Base-by-base conservation (phyloP, 2,329 filamentous ascomycete genomes). In the Diplodia corticola region DNA sequence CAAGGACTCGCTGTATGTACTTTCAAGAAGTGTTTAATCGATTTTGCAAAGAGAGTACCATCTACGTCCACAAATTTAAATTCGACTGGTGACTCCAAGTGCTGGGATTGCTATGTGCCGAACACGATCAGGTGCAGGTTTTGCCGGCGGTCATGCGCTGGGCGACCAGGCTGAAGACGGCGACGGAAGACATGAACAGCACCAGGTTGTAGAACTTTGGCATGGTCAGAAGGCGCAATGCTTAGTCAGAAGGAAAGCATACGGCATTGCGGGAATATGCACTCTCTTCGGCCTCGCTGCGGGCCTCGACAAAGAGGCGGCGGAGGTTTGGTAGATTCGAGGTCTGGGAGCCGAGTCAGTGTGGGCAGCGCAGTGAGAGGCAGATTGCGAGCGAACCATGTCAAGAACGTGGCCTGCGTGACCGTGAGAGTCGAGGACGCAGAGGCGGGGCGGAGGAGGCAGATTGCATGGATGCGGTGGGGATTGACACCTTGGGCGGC, bases 171-270 rank as follows among this genome's bases (percentile, higher is more conserved):
- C 94, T 96, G 81, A 98, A 97, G 68, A 97, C 88, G 7, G 94
- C 93, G 26, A 99, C 91, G 0, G 95, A 97, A 26, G 93, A 95
- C 84, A 99, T 94, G 81, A 98, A 99, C 2, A 98, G 83, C 0
- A 97, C 93, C 0, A 96, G 88, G 74, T 99, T 98, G 80, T 99
- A 99, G 78, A 99, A 99, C 95, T 97, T 73, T 7, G 65, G 24
- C 24, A 17, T 66, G 28, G 59, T 60, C 48, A 55, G 54, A 66
- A 28, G 61, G 5, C 28, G 55, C 28, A 40, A 5, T 2, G 5
- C 10, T 28, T 61, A 24, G 28, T n/a, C 20, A 46, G 28, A 13
- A 24, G 26, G 13, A 10, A 65, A 48, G 80, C 91, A 75, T 81
- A 97, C 95, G 63, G 95, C 95, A 79, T 89, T 96, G 71, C 95